Base-by-base conservation (phyloP, 2,329 filamentous ascomycete genomes). In the Claviceps paspali region DNA sequence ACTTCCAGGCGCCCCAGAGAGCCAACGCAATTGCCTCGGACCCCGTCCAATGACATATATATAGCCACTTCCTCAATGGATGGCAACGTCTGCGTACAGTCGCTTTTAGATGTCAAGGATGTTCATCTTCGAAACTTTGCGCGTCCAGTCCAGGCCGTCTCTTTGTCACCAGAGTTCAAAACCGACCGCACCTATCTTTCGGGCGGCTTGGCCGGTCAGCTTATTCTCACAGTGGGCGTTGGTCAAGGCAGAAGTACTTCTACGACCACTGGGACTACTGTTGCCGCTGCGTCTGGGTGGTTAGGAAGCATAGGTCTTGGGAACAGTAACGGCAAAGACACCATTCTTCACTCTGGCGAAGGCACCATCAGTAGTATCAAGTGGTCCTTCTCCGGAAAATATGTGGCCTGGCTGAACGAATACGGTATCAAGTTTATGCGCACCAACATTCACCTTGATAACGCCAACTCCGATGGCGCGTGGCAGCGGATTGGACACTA, bases 371-470 rank as follows among this genome's bases (percentile, higher is more conserved):
- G 76, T 53, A 82, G 79, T 3, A 91, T 98, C 52, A 88, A 92
- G 56, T 98, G 88, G 86, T 96, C 88, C 0, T 56, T 88, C 29
- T 88, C 85, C 0, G 88, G 91, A 1, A 91, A 82, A 59, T 96
- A 87, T 51, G 82, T 95, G 1, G 83, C 79, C 0, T 98, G 91
- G 91, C 70, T 93, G 29, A 98, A 96, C 51, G 91, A 98, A 57
- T 81, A 92, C 50, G 91, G 91, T 4, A 92, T 96, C 54, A 95
- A 95, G 56, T 91, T 98, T 42, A 96, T 96, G 87, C 76, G 91
- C 27, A 85, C 85, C 4, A 84, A 91, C 53, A 53, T 92, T 15
- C 76, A 87, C 47, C 67, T 95, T 5, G 84, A 92, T 5, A 76
- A 67, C 43, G 69, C 70, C 10, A 81, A 93, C 50, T 63, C 70